A percentile compares a stretch with the other conserved stretches of the same genome.
Evolutionary conservation across 306 rosid species (phyloP).

Genomic region (Lathyrus tuberosus): DNA sequence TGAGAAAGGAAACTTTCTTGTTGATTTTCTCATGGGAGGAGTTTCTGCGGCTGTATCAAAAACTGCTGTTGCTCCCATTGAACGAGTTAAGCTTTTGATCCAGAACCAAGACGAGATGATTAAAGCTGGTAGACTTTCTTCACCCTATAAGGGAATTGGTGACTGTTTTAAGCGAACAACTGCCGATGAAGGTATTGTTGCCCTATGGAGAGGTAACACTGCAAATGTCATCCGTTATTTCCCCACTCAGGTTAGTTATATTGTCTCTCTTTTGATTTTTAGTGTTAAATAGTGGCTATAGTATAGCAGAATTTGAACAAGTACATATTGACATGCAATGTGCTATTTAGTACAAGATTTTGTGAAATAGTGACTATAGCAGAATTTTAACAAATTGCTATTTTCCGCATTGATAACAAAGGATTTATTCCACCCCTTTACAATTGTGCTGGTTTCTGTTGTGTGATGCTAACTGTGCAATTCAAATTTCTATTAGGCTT

Average conservation of each 20-base stretch:
- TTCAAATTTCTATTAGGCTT: conserved; percentile 54
- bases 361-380: background rate
- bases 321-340: background rate
- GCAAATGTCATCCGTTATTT: conserved; percentile 86
- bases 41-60: conserved; percentile 92
- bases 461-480: conserved; percentile 17
- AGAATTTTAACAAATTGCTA: background rate
- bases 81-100: conserved; percentile 80
- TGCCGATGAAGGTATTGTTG: conserved; percentile 56
- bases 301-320: background rate
- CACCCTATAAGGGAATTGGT: conserved; percentile 90
- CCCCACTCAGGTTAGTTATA: conserved; percentile 62
- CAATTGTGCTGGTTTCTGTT: background rate
- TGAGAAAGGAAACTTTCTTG: conserved; percentile 64
- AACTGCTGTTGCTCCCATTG: conserved; percentile 91
- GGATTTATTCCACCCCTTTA: background rate
- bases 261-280: background rate
- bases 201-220: conserved; percentile 91
- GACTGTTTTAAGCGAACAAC: conserved; percentile 74
- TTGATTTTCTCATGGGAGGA: conserved; percentile 87
- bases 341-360: background rate
- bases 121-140: conserved; percentile 72
- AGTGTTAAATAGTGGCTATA: background rate
- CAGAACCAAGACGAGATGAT: conserved; percentile 93
- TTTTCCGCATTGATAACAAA: background rate